Evolutionary conservation across 2,329 filamentous ascomycete species (phyloP), one percentile per base, ranked within the genome.

Genomic region (Sordariomycetes sp.): DNA sequence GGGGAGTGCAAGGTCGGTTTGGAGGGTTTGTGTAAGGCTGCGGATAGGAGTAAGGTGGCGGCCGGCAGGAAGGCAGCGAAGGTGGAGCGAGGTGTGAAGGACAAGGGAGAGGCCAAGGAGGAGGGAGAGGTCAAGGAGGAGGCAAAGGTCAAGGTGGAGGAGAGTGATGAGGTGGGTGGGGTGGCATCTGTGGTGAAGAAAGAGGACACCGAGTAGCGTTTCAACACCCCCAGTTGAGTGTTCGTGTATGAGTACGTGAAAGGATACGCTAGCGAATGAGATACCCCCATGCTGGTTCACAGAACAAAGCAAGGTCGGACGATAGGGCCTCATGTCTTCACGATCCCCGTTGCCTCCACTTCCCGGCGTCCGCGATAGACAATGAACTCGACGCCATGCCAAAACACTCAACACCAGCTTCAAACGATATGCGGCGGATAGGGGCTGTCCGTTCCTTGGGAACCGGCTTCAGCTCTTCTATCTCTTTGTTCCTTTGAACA

Each of bases 1-100:
- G 91, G 90, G 20, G 87, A 94, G 54, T 99, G 94, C 72, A 87
- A 88, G 62, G 73, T 97, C 54, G 89, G 89, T 0, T 75, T 87
- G 22, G 78, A 78, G 35, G 89, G 89, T 3, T 71, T 97, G 60
- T 99, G 94, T 73, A 84, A 79, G 68, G 81, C 82, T 12, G 88
- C 88, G 32, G 82, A 90, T 61, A 75, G 78, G 67, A 82, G 79
- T 56, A 85, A 88, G 72, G 81, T 86, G 5, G 68, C 72, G 8
- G 77, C 80, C 60, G 81, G 80, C 25, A 78, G 77, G 62, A 85
- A 70, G 74, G 66, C 66, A 18, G 66, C 66, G 37, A 63, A 67
- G 57, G 60, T 58, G 25, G 63, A 65, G 5, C 68, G 46, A 7
- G 51, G 51, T 51, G 53, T 58, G n/a, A 54, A 58, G 48, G 74